phyloP scores from a whole-genome alignment of 495 filamentous ascomycete species.

The Podospora anserina region DNA sequence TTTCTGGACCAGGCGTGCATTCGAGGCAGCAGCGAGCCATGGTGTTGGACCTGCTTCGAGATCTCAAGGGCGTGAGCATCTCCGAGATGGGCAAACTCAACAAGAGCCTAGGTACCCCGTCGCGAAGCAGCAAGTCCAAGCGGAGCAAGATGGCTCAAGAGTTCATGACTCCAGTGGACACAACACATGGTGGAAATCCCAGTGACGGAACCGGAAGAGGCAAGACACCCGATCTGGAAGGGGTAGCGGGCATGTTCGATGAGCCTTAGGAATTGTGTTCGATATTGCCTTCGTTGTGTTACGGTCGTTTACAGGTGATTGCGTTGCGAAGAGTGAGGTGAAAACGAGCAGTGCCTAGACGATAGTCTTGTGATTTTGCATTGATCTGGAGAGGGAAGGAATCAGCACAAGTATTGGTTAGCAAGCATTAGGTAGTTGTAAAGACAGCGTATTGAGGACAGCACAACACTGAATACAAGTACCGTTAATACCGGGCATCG shows the following conservation, averaged over 20 bases:
- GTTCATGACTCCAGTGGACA: conserved; percentile 45
- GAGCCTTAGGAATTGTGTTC: conserved; percentile 19
- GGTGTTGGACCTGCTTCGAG: conserved; percentile 81
- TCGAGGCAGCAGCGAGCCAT: conserved; percentile 74
- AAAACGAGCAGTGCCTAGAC: neutral
- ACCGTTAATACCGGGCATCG: neutral
- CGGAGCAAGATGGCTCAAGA: conserved; percentile 57
- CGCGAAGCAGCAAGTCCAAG: conserved; percentile 28
- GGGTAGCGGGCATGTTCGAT: conserved; percentile 44
- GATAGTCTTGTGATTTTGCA: neutral
- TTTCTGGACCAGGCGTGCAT: conserved; percentile 49
- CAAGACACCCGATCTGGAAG: conserved; percentile 41
- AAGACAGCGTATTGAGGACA: neutral
- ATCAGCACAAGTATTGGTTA: neutral
- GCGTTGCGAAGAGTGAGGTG: neutral
- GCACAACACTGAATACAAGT: neutral
- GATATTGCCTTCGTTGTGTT: neutral
- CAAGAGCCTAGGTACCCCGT: conserved; percentile 35
- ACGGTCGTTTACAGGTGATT: neutral
- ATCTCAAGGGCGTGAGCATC: conserved; percentile 83
- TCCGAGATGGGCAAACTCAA: conserved; percentile 84
- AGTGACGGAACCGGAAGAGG: conserved; percentile 15
- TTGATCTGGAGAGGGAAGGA: neutral
- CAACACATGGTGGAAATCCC: neutral
- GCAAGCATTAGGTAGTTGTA: neutral